Evolutionary conservation across 2,329 filamentous ascomycete species (phyloP), one percentile per base, ranked within the genome.

Genomic region (Pseudopithomyces maydicus): DNA sequence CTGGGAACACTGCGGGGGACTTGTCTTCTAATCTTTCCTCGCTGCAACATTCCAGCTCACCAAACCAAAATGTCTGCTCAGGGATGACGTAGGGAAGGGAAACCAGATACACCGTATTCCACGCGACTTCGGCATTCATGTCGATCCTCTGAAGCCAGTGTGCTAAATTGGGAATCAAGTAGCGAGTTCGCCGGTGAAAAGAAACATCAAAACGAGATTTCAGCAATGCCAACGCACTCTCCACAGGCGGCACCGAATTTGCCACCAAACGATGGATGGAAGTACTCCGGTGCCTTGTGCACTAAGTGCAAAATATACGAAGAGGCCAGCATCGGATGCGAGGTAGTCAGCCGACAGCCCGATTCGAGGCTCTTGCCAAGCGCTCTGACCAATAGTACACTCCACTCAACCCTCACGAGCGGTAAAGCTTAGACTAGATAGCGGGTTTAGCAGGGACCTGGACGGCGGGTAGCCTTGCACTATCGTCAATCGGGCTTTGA

Each of bases 341-440:
- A 50, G 32, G 2, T 4, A 19, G 19, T 11, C 35, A 50, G 20
- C 35, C 47, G 47, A 50, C n/a, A 39, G 20, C 20, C 35, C 17
- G 14, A 35, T 49, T 39, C 46, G 46, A 49, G 46, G 33, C 46
- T 32, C 33, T 41, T 23, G 47, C 47, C 47, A 50, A 50, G 47
- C 47, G 41, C 47, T 32, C 36, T 10, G 46, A 17, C 20, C 35
- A n/a, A 29, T 20, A 42, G 20, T 32, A 8, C 41, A 32, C 12
- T 20, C 47, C 36, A 23, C 33, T 49, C 7, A 29, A 32, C 47
- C 20, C 35, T 50, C 2, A 20, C 14, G 36, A 10, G 11, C 23
- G 36, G 23, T 19, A 29, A 50, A 42, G 47, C 36, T 50, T 42
- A 29, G 26, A 29, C 26, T 29, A 29, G 26, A 29, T 29, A n/a